Evolutionary conservation across 2,329 filamentous ascomycete genomes (phyloP), one percentile per base, ranked within the genome.

Genomic region (Neofusicoccum sp.): DNA sequence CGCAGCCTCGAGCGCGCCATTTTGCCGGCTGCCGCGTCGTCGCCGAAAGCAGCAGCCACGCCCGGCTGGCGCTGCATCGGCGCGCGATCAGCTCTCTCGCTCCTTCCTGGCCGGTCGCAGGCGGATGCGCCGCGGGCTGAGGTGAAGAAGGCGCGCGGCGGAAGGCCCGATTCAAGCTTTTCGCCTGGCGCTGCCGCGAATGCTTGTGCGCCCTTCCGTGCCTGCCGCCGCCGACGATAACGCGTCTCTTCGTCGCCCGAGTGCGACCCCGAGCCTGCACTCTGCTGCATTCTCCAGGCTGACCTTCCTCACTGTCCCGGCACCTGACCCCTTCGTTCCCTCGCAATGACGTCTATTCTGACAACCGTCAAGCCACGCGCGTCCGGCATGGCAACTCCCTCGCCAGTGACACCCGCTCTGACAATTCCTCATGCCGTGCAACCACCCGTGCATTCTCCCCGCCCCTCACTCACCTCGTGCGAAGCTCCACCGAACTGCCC

Each of bases 401-500:
- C 20, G 20, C 20, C 20, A 20, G 20, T 20, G 20, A 20, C 20
- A 20, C 20, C 9, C 12, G 28, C 14, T 16, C 26, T 14, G 30
- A 12, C 14, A 33, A 33, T 30, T 20, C n/a, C 16, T 47, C 44
- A 33, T 26, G 8, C 28, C 9, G 5, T 33, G 30, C 30, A 26
- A n/a, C 31, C 44, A 47, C 31, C 44, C 26, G 26, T 45, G 43
- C 24, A 7, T 26, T 14, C n/a, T 26, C n/a, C 44, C 30, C 28
- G 26, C 8, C 16, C 26, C 31, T 28, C 31, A 26, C 4, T n/a
- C 28, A 47, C 44, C 44, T 47, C 44, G 44, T 33, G 44, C 26
- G 44, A 47, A 33, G 45, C 14, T 66, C 64, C 68, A 75, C 73
- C 8, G 73, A 74, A 12, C 66, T 63, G 38, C 72, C 68, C 71